phyloP scores from a whole-genome alignment of 1,284 basidiomycete species.

The Ustilago tritici region DNA sequence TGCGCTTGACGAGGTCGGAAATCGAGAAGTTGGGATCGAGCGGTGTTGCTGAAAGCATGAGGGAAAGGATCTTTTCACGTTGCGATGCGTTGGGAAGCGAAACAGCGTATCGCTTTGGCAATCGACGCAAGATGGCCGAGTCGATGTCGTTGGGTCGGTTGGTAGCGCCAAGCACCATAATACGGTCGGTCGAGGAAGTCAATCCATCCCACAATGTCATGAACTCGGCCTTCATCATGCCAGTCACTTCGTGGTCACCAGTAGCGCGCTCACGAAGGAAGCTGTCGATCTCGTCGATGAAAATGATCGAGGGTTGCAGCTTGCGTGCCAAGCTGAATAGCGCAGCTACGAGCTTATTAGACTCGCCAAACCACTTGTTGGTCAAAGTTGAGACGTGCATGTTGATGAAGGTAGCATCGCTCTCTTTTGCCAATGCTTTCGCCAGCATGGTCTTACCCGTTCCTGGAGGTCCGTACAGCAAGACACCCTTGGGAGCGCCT shows the following conservation, averaged over 20 bases:
- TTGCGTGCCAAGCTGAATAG: slow-evolving; percentile 81
- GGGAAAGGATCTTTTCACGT: slow-evolving; percentile 85
- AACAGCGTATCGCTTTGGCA: slow-evolving; percentile 97
- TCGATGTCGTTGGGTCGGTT: slow-evolving; percentile 97
- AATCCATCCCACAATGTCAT: slow-evolving; percentile 99
- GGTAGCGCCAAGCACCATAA: slow-evolving; percentile 94
- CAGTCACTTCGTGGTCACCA: slow-evolving; percentile 96
- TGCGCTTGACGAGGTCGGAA: slow-evolving; percentile 77
- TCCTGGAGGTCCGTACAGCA: slow-evolving; percentile 71
- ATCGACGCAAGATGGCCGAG: slow-evolving; percentile 89
- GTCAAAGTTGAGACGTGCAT: slow-evolving; percentile 73
- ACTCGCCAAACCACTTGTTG: slow-evolving; percentile 91
- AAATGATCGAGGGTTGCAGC: slow-evolving; percentile 81
- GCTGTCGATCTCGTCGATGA: slow-evolving; percentile 86
- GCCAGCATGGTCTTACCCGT: slow-evolving; percentile 72
- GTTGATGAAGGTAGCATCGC: slow-evolving; percentile 87
- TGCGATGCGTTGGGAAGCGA: slow-evolving; percentile 84
- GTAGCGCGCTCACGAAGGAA: slow-evolving; percentile 87
- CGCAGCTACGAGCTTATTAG: slow-evolving; percentile 91
- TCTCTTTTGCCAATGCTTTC: slow-evolving; percentile 78
- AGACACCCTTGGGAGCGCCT: slow-evolving; percentile 74
- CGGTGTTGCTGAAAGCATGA: slow-evolving; percentile 75
- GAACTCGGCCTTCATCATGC: slow-evolving; percentile 99
- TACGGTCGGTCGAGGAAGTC: slow-evolving; percentile 81
- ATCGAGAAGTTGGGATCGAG: slow-evolving; percentile 79